These are phyloP conservation scores for Phoenix dactylifera DNA, from an alignment of 176 grass and related monocot genomes.

Conservation along the genomic window DNA sequence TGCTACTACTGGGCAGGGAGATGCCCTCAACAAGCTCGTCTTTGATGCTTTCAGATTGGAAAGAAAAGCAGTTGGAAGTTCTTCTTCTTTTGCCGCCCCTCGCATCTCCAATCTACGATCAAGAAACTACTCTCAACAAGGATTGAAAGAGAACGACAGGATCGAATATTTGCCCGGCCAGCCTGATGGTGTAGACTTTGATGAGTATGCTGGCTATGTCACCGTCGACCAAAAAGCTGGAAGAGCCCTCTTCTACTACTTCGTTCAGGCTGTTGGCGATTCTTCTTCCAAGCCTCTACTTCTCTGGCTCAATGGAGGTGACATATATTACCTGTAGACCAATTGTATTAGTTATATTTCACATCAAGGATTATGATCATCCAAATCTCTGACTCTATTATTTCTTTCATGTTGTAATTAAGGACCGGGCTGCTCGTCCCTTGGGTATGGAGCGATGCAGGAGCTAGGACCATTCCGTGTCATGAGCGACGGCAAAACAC, in stretches of 20 bases:
- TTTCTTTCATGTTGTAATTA: background rate
- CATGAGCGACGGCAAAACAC: conserved; percentile 66
- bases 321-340: background rate
- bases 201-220: conserved; percentile 79
- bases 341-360: background rate
- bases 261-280: conserved; percentile 36
- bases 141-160: conserved; percentile 49
- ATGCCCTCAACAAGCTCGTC: no score
- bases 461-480: conserved; percentile 89
- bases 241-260: conserved; percentile 86
- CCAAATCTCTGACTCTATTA: background rate
- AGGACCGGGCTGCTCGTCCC: conserved; percentile 80
- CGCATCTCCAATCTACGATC: background rate
- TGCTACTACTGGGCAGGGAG: no score
- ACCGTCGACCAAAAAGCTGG: conserved; percentile 49
- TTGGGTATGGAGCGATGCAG: conserved; percentile 87
- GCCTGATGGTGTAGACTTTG: conserved; percentile 41
- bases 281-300: conserved; percentile 46
- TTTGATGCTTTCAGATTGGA: no score
- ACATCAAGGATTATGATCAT: background rate
- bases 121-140: conserved; percentile 4
- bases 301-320: conserved; percentile 89
- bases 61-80: no score
- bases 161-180: conserved; percentile 57
- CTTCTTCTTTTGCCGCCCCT: no score